A percentile compares a stretch with the other conserved stretches of the same genome.
Evolutionary conservation across 2,329 filamentous ascomycete genomes (phyloP).

Genomic region (Nemania sp.): DNA sequence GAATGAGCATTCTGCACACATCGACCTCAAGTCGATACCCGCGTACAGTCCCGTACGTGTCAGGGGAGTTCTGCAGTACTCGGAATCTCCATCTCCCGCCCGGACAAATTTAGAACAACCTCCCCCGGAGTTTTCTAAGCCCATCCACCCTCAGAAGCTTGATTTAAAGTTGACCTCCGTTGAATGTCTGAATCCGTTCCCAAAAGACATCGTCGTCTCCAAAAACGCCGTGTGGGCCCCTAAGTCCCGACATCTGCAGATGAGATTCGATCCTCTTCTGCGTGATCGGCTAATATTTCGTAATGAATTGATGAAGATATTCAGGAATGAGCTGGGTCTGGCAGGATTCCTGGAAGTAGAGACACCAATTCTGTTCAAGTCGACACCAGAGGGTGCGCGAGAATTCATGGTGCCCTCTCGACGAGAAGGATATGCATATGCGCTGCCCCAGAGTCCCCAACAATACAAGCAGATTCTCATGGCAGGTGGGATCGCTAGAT

Average conservation of each 20-base stretch:
- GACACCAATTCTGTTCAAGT: slow-evolving; percentile 94
- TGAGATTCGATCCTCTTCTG: slow-evolving; percentile 73
- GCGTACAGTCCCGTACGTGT: slow-evolving; percentile 58
- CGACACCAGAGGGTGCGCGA: slow-evolving; percentile 90
- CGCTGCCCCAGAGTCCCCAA: slow-evolving; percentile 92
- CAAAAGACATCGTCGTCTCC: slow-evolving; percentile 75
- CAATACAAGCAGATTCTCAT: slow-evolving; percentile 99
- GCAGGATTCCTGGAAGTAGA: slow-evolving; percentile 72
- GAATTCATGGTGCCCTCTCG: slow-evolving; percentile 94
- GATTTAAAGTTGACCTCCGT: slow-evolving; percentile 66
- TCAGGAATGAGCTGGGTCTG: slow-evolving; percentile 49
- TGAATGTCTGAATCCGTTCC: slow-evolving; percentile 71
- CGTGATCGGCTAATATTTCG: slow-evolving; percentile 72
- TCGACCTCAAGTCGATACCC: slow-evolving; percentile 50
- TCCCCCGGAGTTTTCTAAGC: background rate
- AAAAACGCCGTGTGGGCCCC: slow-evolving; percentile 73
- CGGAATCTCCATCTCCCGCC: background rate
- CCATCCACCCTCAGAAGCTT: background rate
- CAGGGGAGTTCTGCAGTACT: slow-evolving; percentile 44
- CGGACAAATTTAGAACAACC: background rate
- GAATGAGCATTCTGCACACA: slow-evolving; percentile 42
- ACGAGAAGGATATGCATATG: slow-evolving; percentile 76
- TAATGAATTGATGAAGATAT: slow-evolving; percentile 50
- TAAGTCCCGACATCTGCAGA: slow-evolving; percentile 78
- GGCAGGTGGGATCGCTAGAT: slow-evolving; percentile 79